Base-by-base conservation (phyloP, 305 asterid genomes). In the Nicotiana rustica region DNA sequence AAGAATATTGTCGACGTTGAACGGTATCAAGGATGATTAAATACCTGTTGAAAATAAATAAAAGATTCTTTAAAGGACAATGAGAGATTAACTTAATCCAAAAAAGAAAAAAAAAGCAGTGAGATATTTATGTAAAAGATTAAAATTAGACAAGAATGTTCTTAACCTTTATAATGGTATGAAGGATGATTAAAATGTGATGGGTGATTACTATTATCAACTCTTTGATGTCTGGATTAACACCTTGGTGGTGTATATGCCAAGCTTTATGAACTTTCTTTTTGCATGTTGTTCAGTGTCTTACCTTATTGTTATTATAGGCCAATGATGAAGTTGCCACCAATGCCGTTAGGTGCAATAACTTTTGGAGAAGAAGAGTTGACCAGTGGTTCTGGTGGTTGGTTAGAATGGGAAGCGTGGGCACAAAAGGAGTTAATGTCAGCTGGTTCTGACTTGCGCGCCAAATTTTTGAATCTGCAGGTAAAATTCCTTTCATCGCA, bases 331-430 rank as follows among this genome's bases (percentile, higher is more conserved):
- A 88, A 85, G 85, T 82, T 92, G 77, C 95, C 94, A 19, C 69
- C 87, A 82, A 87, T 91, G 90, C 98, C 97, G 3, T 85, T 93
- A 62, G 80, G 81, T 81, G 91, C 85, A 19, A 73, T 85, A 68
- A 65, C 59, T 36, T 78, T 66, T 59, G 44, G 19, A 75, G 81
- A 86, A 82, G 86, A 75, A 65, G 84, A 83, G 81, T 80, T 38
- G 83, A 87, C 71, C 36, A 82, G 81, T 81, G 76, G 41, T 70
- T 21, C 33, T 66, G 83, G 83, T 84, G 81, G 84, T 86, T 89
- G 90, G 95, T 80, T 80, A 77, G 91, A 92, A 84, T 94, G 99
- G 98, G 98, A 94, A 87, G 85, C 86, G 79, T 94, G 98, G 98
- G 94, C 98, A 77, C 90, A 82, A 66, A 91, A 88, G 86, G 98